Conservation (phyloP, 1,284 basidiomycete genomes). For the Apiotrichum montevideense region DNA sequence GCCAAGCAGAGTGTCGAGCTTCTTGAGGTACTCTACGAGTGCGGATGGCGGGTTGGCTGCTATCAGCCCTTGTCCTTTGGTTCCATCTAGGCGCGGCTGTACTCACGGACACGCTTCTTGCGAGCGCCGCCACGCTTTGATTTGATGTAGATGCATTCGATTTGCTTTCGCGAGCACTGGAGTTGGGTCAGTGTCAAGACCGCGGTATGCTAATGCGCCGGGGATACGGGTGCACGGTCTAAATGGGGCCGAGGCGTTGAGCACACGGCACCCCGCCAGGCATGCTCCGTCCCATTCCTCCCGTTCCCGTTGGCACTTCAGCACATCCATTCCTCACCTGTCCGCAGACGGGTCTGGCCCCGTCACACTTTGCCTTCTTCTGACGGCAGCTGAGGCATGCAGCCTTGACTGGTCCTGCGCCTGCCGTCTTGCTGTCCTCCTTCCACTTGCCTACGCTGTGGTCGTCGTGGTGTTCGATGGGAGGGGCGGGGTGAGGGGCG, state of each 20-base stretch:
- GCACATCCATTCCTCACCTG: slow-evolving; percentile 30
- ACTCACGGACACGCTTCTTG: slow-evolving; percentile 39
- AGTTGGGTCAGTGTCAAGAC: not conserved
- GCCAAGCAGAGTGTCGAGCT: slow-evolving; percentile 36
- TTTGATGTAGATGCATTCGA: slow-evolving; percentile 47
- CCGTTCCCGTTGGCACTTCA: too few species aligned
- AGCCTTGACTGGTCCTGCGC: slow-evolving; percentile 36
- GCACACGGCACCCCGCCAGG: too few species aligned
- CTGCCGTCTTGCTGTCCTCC: not conserved
- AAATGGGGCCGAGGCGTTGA: too few species aligned
- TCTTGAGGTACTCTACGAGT: slow-evolving; percentile 39
- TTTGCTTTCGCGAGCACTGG: slow-evolving; percentile 39
- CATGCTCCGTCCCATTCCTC: too few species aligned
- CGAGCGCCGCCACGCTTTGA: slow-evolving; percentile 45
- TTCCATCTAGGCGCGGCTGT: not conserved
- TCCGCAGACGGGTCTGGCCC: slow-evolving; percentile 41
- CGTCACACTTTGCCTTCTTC: slow-evolving; percentile 48
- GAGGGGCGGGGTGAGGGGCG: not conserved
- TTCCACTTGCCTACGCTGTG: slow-evolving; percentile 1
- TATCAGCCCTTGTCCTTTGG: not conserved
- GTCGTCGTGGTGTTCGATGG: not conserved
- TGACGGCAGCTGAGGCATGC: slow-evolving; percentile 45
- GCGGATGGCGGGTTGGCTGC: slow-evolving; percentile 33
- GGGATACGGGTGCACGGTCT: too few species aligned
- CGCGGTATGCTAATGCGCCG: too few species aligned